Conservation (phyloP, 2,329 filamentous ascomycete species). For the Cyphellophora attinorum region DNA sequence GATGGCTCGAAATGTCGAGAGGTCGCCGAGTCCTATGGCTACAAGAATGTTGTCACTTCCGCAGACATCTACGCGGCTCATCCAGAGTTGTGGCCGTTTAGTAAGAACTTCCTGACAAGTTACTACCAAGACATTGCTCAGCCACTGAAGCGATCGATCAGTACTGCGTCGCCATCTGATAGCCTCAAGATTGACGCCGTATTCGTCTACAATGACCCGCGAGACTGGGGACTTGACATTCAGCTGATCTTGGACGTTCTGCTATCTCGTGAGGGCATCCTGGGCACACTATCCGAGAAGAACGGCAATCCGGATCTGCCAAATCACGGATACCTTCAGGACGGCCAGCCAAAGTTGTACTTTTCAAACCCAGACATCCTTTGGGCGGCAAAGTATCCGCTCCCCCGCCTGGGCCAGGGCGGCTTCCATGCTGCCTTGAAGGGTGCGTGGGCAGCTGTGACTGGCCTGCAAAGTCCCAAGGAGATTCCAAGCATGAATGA, state of each 20-base stretch:
- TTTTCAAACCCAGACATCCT: slow-evolving; percentile 86
- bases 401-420: slow-evolving; percentile 83
- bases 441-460: slow-evolving; percentile 68
- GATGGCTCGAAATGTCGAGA: slow-evolving; percentile 56
- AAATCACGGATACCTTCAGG: slow-evolving; percentile 71
- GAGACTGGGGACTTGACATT: slow-evolving; percentile 88
- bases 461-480: slow-evolving; percentile 23
- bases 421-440: slow-evolving; percentile 75
- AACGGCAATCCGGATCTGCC: slow-evolving; percentile 58
- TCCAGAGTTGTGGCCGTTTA: slow-evolving; percentile 75
- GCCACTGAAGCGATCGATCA: slow-evolving; percentile 26
- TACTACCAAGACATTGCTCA: slow-evolving; percentile 41
- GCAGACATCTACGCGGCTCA: slow-evolving; percentile 70
- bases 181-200: slow-evolving; percentile 76
- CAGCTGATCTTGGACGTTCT: slow-evolving; percentile 78
- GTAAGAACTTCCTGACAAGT: slow-evolving; percentile 51
- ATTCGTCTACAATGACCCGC: slow-evolving; percentile 89
- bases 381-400: slow-evolving; percentile 77
- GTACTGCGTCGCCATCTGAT: slow-evolving; percentile 29
- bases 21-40: slow-evolving; percentile 71
- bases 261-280: slow-evolving; percentile 64
- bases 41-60: slow-evolving; percentile 72
- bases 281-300: slow-evolving; percentile 68
- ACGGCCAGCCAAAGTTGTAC: slow-evolving; percentile 70
- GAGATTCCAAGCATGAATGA: slow-evolving; percentile 43